Evolutionary conservation across 2,329 filamentous ascomycete species (phyloP).

Genomic region (Phialocephala sp.): DNA sequence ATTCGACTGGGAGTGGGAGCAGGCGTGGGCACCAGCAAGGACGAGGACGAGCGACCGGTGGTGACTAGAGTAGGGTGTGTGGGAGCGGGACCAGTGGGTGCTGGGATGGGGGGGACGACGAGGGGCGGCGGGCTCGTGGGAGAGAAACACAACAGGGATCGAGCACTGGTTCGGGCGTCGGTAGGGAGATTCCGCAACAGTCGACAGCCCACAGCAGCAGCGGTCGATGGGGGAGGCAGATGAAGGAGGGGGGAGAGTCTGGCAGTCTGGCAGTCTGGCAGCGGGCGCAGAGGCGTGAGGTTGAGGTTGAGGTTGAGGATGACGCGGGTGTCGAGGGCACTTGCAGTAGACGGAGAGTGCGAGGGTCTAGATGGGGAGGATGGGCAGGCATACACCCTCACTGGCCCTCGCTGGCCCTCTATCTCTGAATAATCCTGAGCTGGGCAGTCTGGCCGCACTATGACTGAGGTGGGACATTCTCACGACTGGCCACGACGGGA

Average conservation of each 20-base stretch:
- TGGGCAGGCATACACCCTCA: background rate
- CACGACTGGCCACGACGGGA: background rate
- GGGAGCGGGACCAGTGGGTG: too few relatives aligned
- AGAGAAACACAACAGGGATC: background rate
- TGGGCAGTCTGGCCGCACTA: background rate
- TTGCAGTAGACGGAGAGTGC: background rate
- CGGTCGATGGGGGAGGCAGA: background rate
- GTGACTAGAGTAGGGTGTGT: too few relatives aligned
- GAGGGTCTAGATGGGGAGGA: background rate
- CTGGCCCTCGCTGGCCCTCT: background rate
- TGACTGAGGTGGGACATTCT: background rate
- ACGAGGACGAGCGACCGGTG: background rate
- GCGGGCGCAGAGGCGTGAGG: background rate
- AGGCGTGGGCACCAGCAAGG: background rate
- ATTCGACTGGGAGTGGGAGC: background rate
- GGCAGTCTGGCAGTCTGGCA: background rate
- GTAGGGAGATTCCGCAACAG: background rate
- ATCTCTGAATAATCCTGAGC: constrained; percentile 11
- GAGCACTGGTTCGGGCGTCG: constrained; percentile 5
- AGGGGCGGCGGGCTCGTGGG: constrained; percentile 3
- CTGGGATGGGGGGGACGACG: too few relatives aligned
- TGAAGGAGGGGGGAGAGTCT: background rate
- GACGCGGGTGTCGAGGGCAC: background rate
- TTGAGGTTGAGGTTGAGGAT: too few relatives aligned
- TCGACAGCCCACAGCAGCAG: background rate